Percentiles rank a stretch among this genome's conserved stretches.
Conservation (phyloP, 768 basidiomycete species). For the Rhizopogon vesiculosus region DNA sequence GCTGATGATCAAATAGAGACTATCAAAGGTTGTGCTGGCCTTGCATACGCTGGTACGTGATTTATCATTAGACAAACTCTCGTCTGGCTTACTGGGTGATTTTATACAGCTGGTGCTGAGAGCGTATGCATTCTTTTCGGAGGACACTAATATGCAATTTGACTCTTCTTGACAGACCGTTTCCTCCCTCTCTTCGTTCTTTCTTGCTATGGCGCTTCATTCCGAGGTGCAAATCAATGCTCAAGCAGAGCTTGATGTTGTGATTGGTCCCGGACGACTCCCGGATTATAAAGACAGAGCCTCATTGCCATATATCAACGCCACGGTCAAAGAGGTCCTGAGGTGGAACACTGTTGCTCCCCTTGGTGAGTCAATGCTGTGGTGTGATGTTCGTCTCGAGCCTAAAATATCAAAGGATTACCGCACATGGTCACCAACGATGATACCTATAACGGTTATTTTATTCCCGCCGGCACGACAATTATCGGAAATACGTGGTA, state of each 20-base stretch:
- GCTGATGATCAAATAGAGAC: constrained; percentile 24
- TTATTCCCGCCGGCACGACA: constrained; percentile 36
- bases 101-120: constrained; percentile 35
- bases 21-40: constrained; percentile 39
- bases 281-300: constrained; percentile 26
- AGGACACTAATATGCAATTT: background rate
- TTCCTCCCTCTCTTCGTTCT: constrained; percentile 25
- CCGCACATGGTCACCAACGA: constrained; percentile 29
- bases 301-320: constrained; percentile 21
- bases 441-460: constrained; percentile 25
- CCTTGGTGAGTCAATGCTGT: constrained; percentile 21
- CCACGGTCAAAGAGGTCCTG: constrained; percentile 27
- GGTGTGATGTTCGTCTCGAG: background rate
- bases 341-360: constrained; percentile 30
- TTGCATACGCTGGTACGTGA: constrained; percentile 40
- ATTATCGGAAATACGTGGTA: constrained; percentile 60
- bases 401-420: constrained; percentile 16
- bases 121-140: constrained; percentile 15
- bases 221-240: constrained; percentile 25
- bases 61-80: background rate
- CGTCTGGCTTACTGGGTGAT: background rate
- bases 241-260: constrained; percentile 22
- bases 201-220: constrained; percentile 25
- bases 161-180: constrained; percentile 17
- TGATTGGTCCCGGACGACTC: constrained; percentile 22